These are phyloP conservation scores for Aspergillus nomiae DNA, from an alignment of 2,329 filamentous ascomycete genomes.

Conservation along the genomic window DNA sequence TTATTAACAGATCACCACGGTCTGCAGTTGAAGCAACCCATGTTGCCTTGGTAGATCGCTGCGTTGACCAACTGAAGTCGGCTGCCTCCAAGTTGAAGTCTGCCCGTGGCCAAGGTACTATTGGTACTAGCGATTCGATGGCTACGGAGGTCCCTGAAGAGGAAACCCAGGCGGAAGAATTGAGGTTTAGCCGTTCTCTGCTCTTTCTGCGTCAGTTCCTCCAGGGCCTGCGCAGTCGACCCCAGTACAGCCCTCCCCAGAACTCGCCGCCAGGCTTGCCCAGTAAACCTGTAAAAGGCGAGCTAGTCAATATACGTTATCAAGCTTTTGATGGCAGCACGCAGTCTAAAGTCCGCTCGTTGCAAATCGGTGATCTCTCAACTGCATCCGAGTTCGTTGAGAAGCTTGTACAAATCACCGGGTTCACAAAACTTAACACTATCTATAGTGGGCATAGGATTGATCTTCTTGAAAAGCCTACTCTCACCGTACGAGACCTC, in stretches of 20 bases:
- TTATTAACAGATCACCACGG: slow-evolving; percentile 45
- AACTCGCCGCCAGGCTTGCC: slow-evolving; percentile 62
- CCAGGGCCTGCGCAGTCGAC: slow-evolving; percentile 51
- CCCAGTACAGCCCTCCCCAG: slow-evolving; percentile 63
- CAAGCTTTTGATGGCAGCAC: slow-evolving; percentile 68
- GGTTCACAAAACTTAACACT: slow-evolving; percentile 73
- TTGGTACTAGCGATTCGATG: slow-evolving; percentile 57
- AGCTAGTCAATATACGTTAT: slow-evolving; percentile 68
- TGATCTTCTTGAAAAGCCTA: slow-evolving; percentile 60
- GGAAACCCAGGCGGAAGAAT: slow-evolving; percentile 58
- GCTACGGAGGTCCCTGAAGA: slow-evolving; percentile 52
- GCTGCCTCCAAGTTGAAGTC: slow-evolving; percentile 62
- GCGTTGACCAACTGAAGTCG: slow-evolving; percentile 67
- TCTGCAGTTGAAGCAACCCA: slow-evolving; percentile 62
- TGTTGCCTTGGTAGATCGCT: slow-evolving; percentile 70
- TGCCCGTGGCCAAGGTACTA: slow-evolving; percentile 42
- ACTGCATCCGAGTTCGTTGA: slow-evolving; percentile 70
- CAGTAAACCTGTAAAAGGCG: slow-evolving; percentile 59
- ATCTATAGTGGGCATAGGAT: slow-evolving; percentile 71
- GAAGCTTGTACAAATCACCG: slow-evolving; percentile 67
- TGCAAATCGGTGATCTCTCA: slow-evolving; percentile 70
- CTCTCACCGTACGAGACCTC: slow-evolving; percentile 68
- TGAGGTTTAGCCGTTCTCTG: slow-evolving; percentile 69
- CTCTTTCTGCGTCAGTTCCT: slow-evolving; percentile 69
- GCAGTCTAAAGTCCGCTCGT: slow-evolving; percentile 61